Conservation (phyloP, 345 rosid genomes). For the Salix suchowensis region DNA sequence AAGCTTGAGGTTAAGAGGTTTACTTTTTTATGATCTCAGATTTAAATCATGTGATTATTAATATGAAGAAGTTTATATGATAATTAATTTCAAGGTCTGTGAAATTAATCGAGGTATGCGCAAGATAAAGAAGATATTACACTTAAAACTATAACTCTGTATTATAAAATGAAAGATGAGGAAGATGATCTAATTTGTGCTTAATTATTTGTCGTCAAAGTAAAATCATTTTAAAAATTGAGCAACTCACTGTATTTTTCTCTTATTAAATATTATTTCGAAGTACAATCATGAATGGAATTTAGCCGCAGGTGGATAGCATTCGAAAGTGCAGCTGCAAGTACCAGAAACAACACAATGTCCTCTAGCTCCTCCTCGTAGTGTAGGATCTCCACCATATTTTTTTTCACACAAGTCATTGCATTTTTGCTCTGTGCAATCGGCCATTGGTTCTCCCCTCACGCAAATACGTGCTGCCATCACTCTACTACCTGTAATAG, state of each 20-base stretch:
- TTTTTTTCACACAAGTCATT: no score
- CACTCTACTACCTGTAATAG: not conserved
- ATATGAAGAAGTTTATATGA: no score
- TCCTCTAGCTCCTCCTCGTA: not conserved
- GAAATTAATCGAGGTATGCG: accelerated
- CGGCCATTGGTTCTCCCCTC: not conserved
- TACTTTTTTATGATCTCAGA: no score
- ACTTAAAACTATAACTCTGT: no score
- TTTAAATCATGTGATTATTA: accelerated
- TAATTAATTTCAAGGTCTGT: no score
- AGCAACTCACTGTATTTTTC: not conserved
- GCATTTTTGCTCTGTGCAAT: not conserved
- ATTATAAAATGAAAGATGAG: no score
- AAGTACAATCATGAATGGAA: not conserved
- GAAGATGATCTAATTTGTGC: no score
- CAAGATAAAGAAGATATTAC: no score
- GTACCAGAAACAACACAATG: not conserved
- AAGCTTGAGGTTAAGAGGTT: no score
- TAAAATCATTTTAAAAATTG: no score
- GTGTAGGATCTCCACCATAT: not conserved
- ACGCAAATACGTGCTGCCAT: not conserved
- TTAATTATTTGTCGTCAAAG: no score
- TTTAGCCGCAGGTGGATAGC: no score
- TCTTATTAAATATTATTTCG: not conserved
- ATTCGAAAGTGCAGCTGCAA: not conserved